phyloP scores from a whole-genome alignment of 2,329 filamentous ascomycete genomes.

The Penicillium sp. region DNA sequence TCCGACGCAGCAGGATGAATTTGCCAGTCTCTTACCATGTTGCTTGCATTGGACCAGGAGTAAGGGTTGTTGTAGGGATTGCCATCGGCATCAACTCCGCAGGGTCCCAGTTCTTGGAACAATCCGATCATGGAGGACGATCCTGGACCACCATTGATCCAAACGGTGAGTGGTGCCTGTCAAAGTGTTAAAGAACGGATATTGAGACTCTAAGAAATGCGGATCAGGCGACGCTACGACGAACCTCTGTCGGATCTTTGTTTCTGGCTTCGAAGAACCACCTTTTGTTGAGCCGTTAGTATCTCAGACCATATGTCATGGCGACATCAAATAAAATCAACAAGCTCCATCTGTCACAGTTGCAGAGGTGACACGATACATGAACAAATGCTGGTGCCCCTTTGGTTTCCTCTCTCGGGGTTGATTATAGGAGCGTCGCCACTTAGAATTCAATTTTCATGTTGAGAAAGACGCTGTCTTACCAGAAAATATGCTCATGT shows the following conservation, averaged over 20 bases:
- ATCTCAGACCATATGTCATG: too few relatives aligned
- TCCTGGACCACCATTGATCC: slow-evolving; percentile 22
- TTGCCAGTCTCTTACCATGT: slow-evolving; percentile 11
- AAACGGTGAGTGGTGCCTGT: slow-evolving; percentile 19
- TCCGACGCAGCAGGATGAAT: too few relatives aligned
- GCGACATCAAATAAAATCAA: too few relatives aligned
- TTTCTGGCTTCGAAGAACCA: slow-evolving; percentile 17
- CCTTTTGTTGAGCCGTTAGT: neutral
- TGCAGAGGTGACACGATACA: neutral
- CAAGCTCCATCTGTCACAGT: neutral
- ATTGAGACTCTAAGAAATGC: neutral
- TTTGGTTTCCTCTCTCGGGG: too few relatives aligned
- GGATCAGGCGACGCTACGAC: neutral
- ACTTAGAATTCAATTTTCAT: too few relatives aligned
- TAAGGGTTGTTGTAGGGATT: slow-evolving; percentile 19
- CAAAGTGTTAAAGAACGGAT: neutral
- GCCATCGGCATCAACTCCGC: slow-evolving; percentile 17
- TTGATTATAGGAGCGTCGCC: too few relatives aligned
- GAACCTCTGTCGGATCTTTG: slow-evolving; percentile 10
- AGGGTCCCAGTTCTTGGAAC: slow-evolving; percentile 32
- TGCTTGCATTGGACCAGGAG: slow-evolving; percentile 19
- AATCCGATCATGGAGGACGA: slow-evolving; percentile 31
- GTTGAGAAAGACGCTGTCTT: neutral
- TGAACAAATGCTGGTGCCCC: too few relatives aligned
- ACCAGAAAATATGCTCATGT: slow-evolving; percentile 19